Percentiles rank a stretch among this genome's conserved stretches.
Evolutionary conservation across 805 yeast species (phyloP).

Genomic region (Wickerhamomyces subpelliculosus): DNA sequence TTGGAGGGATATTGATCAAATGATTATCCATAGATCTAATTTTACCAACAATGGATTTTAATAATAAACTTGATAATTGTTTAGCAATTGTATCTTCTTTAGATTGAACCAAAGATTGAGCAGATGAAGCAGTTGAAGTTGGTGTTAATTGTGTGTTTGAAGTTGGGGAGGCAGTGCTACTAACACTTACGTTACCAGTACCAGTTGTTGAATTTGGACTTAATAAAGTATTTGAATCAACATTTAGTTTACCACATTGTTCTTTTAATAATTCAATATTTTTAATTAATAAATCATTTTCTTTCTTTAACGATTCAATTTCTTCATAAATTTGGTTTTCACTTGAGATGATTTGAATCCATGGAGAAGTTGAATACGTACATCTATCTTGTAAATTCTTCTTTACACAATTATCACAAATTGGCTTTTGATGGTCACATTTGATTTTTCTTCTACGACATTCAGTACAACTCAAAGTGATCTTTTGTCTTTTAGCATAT

Average conservation of each 20-base stretch:
- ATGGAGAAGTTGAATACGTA: constrained; percentile 13
- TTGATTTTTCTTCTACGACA: constrained; percentile 18
- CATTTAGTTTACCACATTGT: neutral
- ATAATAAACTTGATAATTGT: neutral
- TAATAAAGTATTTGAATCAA: neutral
- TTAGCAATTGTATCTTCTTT: neutral
- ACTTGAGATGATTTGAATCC: constrained; percentile 16
- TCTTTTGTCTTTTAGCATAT: constrained; percentile 11
- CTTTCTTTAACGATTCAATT: constrained; percentile 12
- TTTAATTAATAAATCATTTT: constrained; percentile 13
- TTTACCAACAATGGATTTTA: neutral
- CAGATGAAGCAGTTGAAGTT: neutral
- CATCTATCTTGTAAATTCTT: constrained; percentile 8
- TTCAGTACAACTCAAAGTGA: constrained; percentile 12
- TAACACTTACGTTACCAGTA: neutral
- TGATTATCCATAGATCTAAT: neutral
- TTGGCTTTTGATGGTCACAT: constrained; percentile 16
- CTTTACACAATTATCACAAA: constrained; percentile 13
- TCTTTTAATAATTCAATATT: constrained; percentile 8
- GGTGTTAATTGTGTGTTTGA: neutral
- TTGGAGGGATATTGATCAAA: neutral
- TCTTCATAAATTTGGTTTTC: constrained; percentile 16
- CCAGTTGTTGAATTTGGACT: neutral
- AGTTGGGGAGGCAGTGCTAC: neutral
- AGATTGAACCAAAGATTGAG: neutral